Evolutionary conservation across 805 yeast species (phyloP), one percentile per base, ranked within the genome.

Genomic region (Grigorovia humatica): DNA sequence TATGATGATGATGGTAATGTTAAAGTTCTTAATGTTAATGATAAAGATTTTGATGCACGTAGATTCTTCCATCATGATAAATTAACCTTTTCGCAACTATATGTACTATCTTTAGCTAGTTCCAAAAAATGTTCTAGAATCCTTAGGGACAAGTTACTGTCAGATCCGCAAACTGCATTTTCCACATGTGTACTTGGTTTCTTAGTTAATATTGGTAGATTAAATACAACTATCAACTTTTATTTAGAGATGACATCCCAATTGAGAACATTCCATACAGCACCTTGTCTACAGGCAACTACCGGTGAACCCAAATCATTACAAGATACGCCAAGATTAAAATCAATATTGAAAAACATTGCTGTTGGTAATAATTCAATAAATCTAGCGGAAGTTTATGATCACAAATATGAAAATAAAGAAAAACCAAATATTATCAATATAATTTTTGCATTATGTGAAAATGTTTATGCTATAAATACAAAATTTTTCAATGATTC

Each of bases 231-330:
- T 2, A 83, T 91, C 49, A 91, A 91, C 69, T 85, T 91, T 64
- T 96, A 88, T 52, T 88, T 95, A 20, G 97, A 89, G 62, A 91
- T 91, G 98, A 83, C 88, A 59, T 88, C 96, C 0, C 91, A 89
- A 57, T 74, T 91, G 55, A 76, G 99, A 61, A 90, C 97, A 0
- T 91, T 86, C 64, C 97, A 91, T 69, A 85, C 96, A 12, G 88
- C 91, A 38, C 99, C 99, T 0, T 81, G 89, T 11, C 72, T 91
- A 44, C 97, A 91, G 65, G 61, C 75, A 67, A 53, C 57, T 27
- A 57, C 56, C n/a, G 52, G 35, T 58, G 74, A 46, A 60, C 82
- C 82, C 46, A 88, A 85, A 64, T 93, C 88, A 52, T 73, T 91
- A 43, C 98, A 91, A 69, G 98, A 91, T 63, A 93, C 98, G 0